Conservation (phyloP, 371 early-diverging fungal genomes). For the Mucor circinelloides region DNA sequence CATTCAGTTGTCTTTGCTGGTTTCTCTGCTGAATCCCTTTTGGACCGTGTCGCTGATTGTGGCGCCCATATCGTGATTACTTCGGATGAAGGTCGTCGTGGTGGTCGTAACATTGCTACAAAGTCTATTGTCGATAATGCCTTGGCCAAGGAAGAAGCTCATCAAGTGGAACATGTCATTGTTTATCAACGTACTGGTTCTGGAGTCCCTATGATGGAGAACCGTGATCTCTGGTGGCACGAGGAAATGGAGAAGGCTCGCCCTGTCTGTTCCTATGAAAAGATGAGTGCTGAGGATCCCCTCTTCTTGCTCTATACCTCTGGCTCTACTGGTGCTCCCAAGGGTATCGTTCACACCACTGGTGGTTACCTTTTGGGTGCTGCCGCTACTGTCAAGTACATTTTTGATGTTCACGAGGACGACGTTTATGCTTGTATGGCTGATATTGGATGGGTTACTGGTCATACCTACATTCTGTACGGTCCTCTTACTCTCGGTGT, state of each 20-base stretch:
- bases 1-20: constrained; percentile 95
- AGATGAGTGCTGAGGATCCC: constrained; percentile 91
- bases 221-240: constrained; percentile 90
- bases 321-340: constrained; percentile 97
- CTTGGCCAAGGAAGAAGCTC: constrained; percentile 54
- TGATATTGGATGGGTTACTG: constrained; percentile 84
- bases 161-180: constrained; percentile 76
- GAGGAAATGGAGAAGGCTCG: constrained; percentile 77
- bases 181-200: constrained; percentile 88
- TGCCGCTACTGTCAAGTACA: constrained; percentile 85
- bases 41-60: constrained; percentile 83
- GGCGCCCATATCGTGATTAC: constrained; percentile 81
- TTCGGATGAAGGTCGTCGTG: constrained; percentile 88
- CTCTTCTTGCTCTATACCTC: constrained; percentile 98
- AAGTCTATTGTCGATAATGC: constrained; percentile 95
- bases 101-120: constrained; percentile 86
- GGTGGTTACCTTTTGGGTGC: constrained; percentile 97
- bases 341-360: constrained; percentile 92
- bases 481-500: constrained; percentile 90
- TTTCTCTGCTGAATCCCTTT: constrained; percentile 87
- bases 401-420: constrained; percentile 85
- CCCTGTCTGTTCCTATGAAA: constrained; percentile 79
- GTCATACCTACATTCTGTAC: constrained; percentile 90
- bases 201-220: constrained; percentile 66
- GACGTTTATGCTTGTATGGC: constrained; percentile 87